Evolutionary conservation across 495 filamentous ascomycete genomes (phyloP).

Genomic region (Glonium stellatum): DNA sequence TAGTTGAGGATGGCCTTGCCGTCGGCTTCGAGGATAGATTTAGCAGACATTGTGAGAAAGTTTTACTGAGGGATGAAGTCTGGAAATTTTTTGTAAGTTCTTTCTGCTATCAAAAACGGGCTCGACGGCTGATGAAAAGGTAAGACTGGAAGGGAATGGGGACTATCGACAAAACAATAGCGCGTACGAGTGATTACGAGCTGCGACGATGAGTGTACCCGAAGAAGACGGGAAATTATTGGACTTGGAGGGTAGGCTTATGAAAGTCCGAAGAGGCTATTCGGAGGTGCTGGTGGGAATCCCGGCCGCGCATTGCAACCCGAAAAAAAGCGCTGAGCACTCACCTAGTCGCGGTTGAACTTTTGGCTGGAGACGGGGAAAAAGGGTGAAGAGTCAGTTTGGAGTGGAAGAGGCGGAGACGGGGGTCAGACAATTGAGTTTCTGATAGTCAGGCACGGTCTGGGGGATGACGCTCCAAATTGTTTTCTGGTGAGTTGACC

Average conservation of each 20-base stretch:
- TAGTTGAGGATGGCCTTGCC: slow-evolving; percentile 99
- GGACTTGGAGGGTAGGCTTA: slow-evolving; percentile 1
- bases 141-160: not conserved
- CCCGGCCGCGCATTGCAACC: not conserved
- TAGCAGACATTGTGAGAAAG: slow-evolving; percentile 73
- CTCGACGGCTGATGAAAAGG: not conserved
- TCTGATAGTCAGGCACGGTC: not conserved
- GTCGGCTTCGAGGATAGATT: slow-evolving; percentile 96
- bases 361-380: too few relatives aligned
- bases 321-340: slow-evolving; percentile 1
- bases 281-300: slow-evolving; percentile 1
- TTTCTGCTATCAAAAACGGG: not conserved
- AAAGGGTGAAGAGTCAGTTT: too few relatives aligned
- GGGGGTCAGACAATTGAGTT: not conserved
- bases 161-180: slow-evolving; percentile 1
- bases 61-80: slow-evolving; percentile 21
- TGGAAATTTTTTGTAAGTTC: not conserved
- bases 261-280: slow-evolving; percentile 1
- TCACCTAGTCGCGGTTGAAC: not conserved
- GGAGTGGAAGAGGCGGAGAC: not conserved
- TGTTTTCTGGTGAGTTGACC: not conserved
- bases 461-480: slow-evolving; percentile 2
- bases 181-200: not conserved
- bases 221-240: slow-evolving; percentile 4
- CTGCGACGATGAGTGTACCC: not conserved